Conservation (phyloP, 2,329 filamentous ascomycete species). For the Aspergillus ibericus region DNA sequence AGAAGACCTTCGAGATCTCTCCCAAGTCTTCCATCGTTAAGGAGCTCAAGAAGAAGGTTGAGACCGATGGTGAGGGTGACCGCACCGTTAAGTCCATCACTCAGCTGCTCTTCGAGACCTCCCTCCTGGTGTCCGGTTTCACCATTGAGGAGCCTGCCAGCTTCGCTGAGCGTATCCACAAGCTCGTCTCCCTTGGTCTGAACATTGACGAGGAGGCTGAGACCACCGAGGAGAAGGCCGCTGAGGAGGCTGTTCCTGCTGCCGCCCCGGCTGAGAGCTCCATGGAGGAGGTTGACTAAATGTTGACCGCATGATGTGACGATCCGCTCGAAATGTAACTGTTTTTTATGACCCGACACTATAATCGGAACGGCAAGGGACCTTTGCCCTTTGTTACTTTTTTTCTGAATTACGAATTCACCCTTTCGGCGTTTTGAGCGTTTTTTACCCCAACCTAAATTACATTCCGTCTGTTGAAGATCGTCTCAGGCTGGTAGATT, state of each 20-base stretch:
- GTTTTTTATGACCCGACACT: conserved; percentile 13
- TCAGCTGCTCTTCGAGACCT: conserved; percentile 98
- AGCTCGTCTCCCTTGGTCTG: conserved; percentile 95
- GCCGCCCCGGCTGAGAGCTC: conserved; percentile 78
- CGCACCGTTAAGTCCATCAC: conserved; percentile 99
- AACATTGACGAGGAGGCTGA: conserved; percentile 96
- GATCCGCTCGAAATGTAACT: conserved; percentile 13
- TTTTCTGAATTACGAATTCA: conserved; percentile 19
- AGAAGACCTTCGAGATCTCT: conserved; percentile 99
- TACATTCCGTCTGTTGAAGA: conserved; percentile 11
- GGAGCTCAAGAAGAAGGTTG: conserved; percentile 99
- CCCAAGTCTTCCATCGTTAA: conserved; percentile 96
- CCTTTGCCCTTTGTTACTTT: conserved; percentile 10
- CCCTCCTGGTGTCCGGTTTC: conserved; percentile 96
- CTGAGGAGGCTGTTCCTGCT: conserved; percentile 60
- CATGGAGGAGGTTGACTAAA: conserved; percentile 99
- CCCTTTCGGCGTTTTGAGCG: conserved; percentile 27
- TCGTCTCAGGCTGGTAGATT: conserved; percentile 10
- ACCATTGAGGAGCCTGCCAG: conserved; percentile 98
- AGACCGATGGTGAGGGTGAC: conserved; percentile 95
- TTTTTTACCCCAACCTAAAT: conserved; percentile 16
- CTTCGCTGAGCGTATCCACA: conserved; percentile 99
- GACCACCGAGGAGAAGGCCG: conserved; percentile 56
- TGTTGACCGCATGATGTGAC: conserved; percentile 16
- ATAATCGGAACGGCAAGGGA: conserved; percentile 15